Evolutionary conservation across 257 asterid genomes (phyloP).

Genomic region (Penstemon davidsonii): DNA sequence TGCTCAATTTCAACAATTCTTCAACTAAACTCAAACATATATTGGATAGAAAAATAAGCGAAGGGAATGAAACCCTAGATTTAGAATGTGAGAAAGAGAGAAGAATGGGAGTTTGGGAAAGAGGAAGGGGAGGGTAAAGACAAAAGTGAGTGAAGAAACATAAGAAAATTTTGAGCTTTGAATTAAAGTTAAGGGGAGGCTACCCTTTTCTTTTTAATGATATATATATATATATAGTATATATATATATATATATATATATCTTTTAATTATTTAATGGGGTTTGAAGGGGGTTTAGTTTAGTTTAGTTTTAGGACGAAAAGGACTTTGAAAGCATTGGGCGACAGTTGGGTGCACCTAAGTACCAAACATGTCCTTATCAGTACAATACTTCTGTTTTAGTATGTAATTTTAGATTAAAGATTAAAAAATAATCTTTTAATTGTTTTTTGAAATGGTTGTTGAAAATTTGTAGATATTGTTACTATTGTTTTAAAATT

Average conservation of each 20-base stretch:
- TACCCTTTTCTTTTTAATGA: too few species aligned
- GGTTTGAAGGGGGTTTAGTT: constrained; percentile 32
- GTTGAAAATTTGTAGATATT: too few species aligned
- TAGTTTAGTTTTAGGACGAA: constrained; percentile 32
- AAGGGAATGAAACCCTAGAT: constrained; percentile 71
- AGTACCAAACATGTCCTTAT: constrained; percentile 46
- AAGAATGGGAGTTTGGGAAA: constrained; percentile 31
- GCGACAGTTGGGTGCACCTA: constrained; percentile 54
- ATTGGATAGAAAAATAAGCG: constrained; percentile 25
- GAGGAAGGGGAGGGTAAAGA: constrained; percentile 44
- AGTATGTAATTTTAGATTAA: too few species aligned
- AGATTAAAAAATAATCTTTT: too few species aligned
- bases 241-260: not conserved
- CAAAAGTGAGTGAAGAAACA: constrained; percentile 63
- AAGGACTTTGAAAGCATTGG: constrained; percentile 38
- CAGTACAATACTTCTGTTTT: constrained; percentile 24
- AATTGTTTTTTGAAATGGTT: too few species aligned
- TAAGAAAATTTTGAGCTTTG: constrained; percentile 48
- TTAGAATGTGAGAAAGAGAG: constrained; percentile 41
- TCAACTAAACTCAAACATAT: constrained; percentile 25
- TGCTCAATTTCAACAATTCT: constrained; percentile 24
- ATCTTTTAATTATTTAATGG: not conserved
- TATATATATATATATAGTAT: not conserved
- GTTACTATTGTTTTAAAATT: too few species aligned
- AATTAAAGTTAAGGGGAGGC: constrained; percentile 38